A percentile compares a stretch with the other conserved stretches of the same genome.
Evolutionary conservation across 2,329 filamentous ascomycete species (phyloP).

Genomic region (Cercospora sesami): DNA sequence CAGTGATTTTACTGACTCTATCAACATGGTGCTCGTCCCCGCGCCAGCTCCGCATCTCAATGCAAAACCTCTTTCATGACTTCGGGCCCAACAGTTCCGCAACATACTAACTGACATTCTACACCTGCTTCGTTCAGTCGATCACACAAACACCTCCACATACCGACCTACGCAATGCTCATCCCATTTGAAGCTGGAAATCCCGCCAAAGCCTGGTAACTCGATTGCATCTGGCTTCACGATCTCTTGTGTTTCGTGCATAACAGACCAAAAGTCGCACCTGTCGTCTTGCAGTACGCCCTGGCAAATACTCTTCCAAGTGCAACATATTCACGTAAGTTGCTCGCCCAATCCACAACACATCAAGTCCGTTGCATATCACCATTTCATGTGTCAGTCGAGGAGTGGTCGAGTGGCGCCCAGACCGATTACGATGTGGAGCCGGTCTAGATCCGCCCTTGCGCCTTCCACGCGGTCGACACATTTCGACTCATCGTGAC

Average conservation of each 20-base stretch:
- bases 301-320: background rate
- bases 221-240: no score
- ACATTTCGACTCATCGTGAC: background rate
- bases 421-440: background rate
- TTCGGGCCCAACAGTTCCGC: background rate
- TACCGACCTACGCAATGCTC: background rate
- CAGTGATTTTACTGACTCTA: no score
- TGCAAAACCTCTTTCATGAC: background rate
- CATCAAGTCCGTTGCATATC: background rate
- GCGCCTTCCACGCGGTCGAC: background rate
- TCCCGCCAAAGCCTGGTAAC: no score
- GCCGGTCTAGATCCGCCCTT: background rate
- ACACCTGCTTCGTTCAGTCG: background rate
- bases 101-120: background rate
- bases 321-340: background rate
- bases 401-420: background rate
- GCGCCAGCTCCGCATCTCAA: no score
- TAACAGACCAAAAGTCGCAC: background rate
- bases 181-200: no score
- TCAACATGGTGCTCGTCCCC: no score
- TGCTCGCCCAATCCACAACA: background rate
- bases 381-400: background rate
- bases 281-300: background rate
- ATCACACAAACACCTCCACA: background rate
- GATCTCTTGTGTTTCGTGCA: no score